Evolutionary conservation across 768 basidiomycete species (phyloP), one percentile per base, ranked within the genome.

Genomic region (Tremella fuciformis): DNA sequence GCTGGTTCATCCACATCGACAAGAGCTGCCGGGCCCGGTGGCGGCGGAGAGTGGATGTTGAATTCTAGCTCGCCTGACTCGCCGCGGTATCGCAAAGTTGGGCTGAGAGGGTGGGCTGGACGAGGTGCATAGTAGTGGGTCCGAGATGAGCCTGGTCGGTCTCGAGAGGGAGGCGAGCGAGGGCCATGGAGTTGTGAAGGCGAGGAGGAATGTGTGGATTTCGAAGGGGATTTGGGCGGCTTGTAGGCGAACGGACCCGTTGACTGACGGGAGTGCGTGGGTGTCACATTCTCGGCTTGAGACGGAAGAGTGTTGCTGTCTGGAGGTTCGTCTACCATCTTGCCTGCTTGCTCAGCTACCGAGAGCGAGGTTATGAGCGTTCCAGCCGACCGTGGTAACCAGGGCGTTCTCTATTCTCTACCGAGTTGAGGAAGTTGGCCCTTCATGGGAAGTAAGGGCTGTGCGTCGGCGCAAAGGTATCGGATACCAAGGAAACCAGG

Each of bases 131-230:
- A 53, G 24, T 51, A 67, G 47, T 53, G 46, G 0, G 65, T 67
- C 24, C 59, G 49, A n/a, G 62, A 67, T 24, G 65, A 67, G 15
- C 65, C 65, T 11, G 65, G 59, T 21, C 48, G 26, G 47, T 64
- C 52, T 24, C 50, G 58, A 21, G 50, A 52, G 22, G 26, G n/a
- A 19, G 50, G 50, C 53, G 53, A 57, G 13, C 64, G 57, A 53
- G 64, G 64, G 18, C 64, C 64, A 11, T 49, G 57, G 57, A 60
- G 64, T 57, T 50, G 54, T 39, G 64, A 26, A 22, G 59, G 48
- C 13, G 55, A 39, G 8, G 54, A 37, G n/a, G 46, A 39, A 4
- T 53, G 26, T 16, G 29, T 29, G 44, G 63, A 53, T n/a, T n/a
- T 46, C 37, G 22, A 2, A 50, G 50, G 18, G 46, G 59, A 49